phyloP scores from a whole-genome alignment of 1,284 basidiomycete genomes.

The Cryptococcus sp. region DNA sequence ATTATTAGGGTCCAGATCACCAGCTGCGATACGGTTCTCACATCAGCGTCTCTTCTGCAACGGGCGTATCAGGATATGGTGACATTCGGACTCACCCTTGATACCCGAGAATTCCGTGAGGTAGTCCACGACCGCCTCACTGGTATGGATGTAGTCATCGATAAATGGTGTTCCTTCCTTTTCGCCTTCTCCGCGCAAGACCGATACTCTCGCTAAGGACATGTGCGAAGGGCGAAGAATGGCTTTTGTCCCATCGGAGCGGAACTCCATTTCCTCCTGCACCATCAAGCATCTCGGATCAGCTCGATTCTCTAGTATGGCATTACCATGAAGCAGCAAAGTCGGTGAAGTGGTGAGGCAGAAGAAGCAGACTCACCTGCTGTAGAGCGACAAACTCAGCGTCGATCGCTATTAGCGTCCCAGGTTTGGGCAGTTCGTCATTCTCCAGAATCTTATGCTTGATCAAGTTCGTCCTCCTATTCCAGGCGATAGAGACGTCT shows the following conservation, averaged over 20 bases:
- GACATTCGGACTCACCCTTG: constrained; percentile 63
- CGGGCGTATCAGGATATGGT: background rate
- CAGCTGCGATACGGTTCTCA: constrained; percentile 59
- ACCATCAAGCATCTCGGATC: constrained; percentile 1
- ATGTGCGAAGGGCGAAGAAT: constrained; percentile 87
- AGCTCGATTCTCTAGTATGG: background rate
- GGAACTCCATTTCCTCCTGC: constrained; percentile 92
- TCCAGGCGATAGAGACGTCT: constrained; percentile 81
- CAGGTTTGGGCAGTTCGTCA: constrained; percentile 81
- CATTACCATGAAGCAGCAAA: background rate
- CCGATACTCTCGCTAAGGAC: constrained; percentile 91
- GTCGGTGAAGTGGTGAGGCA: too few species aligned
- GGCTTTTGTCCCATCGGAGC: constrained; percentile 91
- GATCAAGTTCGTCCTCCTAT: constrained; percentile 71
- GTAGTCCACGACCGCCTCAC: constrained; percentile 92
- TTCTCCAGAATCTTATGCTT: constrained; percentile 72
- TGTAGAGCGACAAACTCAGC: constrained; percentile 98
- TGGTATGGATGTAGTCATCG: constrained; percentile 96
- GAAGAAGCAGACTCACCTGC: constrained; percentile 59
- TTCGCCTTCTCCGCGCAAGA: constrained; percentile 79
- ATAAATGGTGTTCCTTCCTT: constrained; percentile 88
- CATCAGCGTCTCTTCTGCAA: background rate
- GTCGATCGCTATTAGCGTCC: constrained; percentile 90
- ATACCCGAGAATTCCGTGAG: constrained; percentile 97
- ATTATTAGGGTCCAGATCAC: constrained; percentile 82